Base-by-base conservation (phyloP, 345 rosid species). In the Pelargonium nanum region DNA sequence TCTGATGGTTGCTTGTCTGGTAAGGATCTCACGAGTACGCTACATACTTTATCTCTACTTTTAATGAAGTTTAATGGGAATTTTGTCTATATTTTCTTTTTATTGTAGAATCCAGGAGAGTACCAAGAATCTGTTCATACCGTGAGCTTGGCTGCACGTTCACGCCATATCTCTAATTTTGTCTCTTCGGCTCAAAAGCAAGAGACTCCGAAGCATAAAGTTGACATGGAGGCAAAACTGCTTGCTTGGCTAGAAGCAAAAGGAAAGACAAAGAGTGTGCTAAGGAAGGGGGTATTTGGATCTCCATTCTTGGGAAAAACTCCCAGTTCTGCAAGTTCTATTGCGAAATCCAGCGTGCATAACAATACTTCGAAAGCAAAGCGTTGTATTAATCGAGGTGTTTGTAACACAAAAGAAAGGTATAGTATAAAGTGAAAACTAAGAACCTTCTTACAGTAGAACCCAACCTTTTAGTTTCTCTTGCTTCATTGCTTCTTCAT, bases 1-100 rank as follows among this genome's bases (percentile, higher is more conserved):
- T 56, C 70, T 93, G 69, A 87, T 89, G 99, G 87, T 89, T 30
- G 96, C 95, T 59, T 93, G 99, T 56, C 72, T 93, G 77, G 99
- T 93, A 78, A 65, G 65, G 22, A 55, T 22, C 16, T 32, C 19
- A 45, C 30, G 10, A 8, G 6, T 22, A 1, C 15, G 9, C 12
- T 24, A 5, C 5, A 22, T 2, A 25, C 30, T n/a, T 50, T 15
- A 7, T 30, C 19, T 7, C 25, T 16, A 52, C 7, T 30, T 28
- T 28, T 0, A 0, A 13, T 19, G 40, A 2, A 20, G 10, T 20
- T 32, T 16, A 8, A 26, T 8, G 30, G 0, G 59, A 69, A n/a
- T 25, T 57, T 26, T 3, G 20, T 56, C 4, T 26, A n/a, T 48
- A 48, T 24, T 51, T 25, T 55, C 32, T 16, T 32, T 19, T 22